phyloP scores from a whole-genome alignment of 192 early-diverging fungal species.

The Backusella macrospora region DNA sequence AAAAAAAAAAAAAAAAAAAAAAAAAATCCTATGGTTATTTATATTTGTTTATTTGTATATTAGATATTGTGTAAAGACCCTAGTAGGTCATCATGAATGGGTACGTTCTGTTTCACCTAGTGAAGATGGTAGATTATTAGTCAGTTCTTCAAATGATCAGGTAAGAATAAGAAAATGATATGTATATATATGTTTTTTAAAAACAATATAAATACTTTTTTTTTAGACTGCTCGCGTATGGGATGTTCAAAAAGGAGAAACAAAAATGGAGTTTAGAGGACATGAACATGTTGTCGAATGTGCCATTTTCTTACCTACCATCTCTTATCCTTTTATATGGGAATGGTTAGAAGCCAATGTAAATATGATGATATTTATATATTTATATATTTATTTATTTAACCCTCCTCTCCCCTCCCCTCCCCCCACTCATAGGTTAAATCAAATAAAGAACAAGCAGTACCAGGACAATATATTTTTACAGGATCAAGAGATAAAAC shows the following conservation, averaged over 20 bases:
- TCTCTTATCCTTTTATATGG: conserved; percentile 64
- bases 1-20: background rate
- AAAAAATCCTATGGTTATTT: background rate
- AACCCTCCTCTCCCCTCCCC: too few species aligned
- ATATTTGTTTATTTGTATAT: background rate
- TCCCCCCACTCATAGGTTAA: conserved; percentile 39
- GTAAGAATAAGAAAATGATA: conserved; percentile 38
- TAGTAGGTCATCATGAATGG: conserved; percentile 89
- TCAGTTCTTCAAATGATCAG: conserved; percentile 88
- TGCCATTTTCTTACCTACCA: conserved; percentile 79
- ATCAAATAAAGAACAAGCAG: conserved; percentile 47
- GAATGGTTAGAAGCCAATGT: conserved; percentile 71
- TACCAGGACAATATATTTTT: conserved; percentile 70
- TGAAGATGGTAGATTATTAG: conserved; percentile 73
- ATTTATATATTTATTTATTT: too few species aligned
- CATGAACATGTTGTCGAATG: conserved; percentile 98
- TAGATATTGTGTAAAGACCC: conserved; percentile 82
- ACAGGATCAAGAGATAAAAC: conserved; percentile 93
- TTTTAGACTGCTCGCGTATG: conserved; percentile 78
- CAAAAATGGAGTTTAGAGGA: conserved; percentile 78
- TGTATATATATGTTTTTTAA: background rate
- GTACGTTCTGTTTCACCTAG: conserved; percentile 71
- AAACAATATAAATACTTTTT: background rate
- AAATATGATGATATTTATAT: conserved; percentile 21
- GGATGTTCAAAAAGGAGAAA: conserved; percentile 75